phyloP scores from a whole-genome alignment of 2,329 filamentous ascomycete species.

The Penicillium sp. region DNA sequence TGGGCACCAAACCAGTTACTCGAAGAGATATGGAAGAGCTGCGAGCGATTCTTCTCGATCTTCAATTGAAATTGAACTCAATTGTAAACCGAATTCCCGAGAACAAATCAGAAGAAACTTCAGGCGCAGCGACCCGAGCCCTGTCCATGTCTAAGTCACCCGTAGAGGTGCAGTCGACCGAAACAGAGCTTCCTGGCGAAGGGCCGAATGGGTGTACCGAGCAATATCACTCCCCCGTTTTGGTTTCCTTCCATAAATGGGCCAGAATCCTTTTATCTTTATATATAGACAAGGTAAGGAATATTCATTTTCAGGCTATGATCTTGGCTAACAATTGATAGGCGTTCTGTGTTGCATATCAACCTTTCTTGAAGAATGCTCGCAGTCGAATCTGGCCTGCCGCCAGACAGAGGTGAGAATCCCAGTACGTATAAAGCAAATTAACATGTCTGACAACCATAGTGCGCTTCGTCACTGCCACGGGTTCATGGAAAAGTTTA shows the following conservation, averaged over 20 bases:
- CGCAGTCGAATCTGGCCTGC: constrained; percentile 49
- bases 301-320: background rate
- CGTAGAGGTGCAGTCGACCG: constrained; percentile 23
- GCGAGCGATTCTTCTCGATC: constrained; percentile 41
- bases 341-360: constrained; percentile 50
- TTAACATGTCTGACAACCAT: constrained; percentile 6
- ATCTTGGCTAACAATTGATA: constrained; percentile 18
- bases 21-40: constrained; percentile 47
- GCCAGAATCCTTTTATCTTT: constrained; percentile 45
- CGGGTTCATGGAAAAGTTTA: constrained; percentile 52
- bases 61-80: constrained; percentile 43
- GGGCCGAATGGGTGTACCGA: constrained; percentile 38
- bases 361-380: constrained; percentile 50
- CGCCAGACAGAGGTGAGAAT: constrained; percentile 45
- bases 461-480: constrained; percentile 50
- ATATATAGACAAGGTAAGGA: constrained; percentile 45
- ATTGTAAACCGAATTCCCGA: constrained; percentile 46
- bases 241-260: constrained; percentile 50
- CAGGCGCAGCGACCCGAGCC: constrained; percentile 21
- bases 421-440: background rate
- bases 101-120: constrained; percentile 22
- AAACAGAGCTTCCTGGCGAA: constrained; percentile 37
- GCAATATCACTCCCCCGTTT: constrained; percentile 45
- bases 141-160: constrained; percentile 32
- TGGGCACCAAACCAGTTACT: constrained; percentile 46